Evolutionary conservation across 257 asterid genomes (phyloP).

Genomic region (Fraxinus quadrangulata): DNA sequence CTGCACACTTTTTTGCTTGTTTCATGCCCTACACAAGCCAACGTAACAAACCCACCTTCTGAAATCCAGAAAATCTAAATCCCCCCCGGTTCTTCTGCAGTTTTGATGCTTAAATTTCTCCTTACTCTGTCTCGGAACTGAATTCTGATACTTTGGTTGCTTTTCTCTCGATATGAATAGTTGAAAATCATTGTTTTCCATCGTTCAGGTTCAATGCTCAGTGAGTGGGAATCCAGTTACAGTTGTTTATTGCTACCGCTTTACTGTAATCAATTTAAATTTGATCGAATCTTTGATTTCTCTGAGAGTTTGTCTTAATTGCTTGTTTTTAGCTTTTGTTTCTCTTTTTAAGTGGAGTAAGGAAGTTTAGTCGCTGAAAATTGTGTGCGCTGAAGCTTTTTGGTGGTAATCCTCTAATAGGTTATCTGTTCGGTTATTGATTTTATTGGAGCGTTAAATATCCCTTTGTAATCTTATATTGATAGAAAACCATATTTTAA

Average conservation of each 20-base stretch:
- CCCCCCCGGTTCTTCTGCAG: conserved; percentile 9
- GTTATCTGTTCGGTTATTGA: conserved; percentile 9
- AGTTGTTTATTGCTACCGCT: conserved; percentile 6
- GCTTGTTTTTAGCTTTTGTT: neutral
- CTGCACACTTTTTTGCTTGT: conserved; percentile 19
- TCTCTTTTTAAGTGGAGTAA: neutral
- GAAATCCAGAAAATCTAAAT: neutral
- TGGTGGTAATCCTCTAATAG: neutral
- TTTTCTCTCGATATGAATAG: neutral
- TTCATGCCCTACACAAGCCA: conserved; percentile 25
- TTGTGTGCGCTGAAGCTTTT: neutral
- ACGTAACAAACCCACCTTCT: conserved; percentile 1
- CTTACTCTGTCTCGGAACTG: conserved; percentile 20
- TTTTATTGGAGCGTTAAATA: neutral
- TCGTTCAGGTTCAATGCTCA: neutral
- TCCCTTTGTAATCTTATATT: neutral
- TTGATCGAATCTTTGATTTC: conserved; percentile 4
- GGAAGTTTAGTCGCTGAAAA: neutral
- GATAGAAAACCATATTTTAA: conserved; percentile 16
- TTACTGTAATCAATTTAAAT: neutral
- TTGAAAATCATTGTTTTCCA: conserved; percentile 4
- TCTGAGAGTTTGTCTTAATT: neutral
- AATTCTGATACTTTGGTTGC: conserved; percentile 24
- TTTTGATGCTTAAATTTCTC: conserved; percentile 18
- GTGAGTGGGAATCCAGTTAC: neutral